Conservation (phyloP, 495 filamentous ascomycete species). For the Penicillium herquei region DNA sequence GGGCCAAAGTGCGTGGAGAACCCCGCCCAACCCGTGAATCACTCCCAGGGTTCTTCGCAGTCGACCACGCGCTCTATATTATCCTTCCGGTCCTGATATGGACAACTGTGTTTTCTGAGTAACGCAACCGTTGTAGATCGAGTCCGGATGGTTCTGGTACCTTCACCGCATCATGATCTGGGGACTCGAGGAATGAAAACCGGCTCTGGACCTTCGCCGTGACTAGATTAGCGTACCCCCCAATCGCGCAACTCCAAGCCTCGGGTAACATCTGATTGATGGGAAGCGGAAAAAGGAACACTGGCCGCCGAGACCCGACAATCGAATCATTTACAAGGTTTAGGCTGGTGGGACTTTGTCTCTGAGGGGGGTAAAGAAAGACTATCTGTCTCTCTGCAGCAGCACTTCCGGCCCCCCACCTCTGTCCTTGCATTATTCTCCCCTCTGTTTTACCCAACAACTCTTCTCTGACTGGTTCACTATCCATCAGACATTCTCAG, state of each 20-base stretch:
- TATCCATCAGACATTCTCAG: not conserved
- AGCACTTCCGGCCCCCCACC: conserved; percentile 4
- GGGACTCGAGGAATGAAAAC: not conserved
- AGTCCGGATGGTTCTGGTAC: not conserved
- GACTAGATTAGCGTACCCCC: conserved; percentile 9
- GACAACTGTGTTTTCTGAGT: not conserved
- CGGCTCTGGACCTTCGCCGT: conserved; percentile 13
- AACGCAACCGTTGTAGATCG: conserved; percentile 11
- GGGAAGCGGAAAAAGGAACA: conserved; percentile 2
- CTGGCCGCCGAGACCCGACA: conserved; percentile 14
- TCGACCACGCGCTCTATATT: not conserved
- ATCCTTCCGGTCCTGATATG: not conserved
- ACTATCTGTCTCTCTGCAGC: conserved; percentile 7
- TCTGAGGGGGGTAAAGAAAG: conserved; percentile 3
- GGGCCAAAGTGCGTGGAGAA: conserved; percentile 2
- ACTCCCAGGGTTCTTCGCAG: conserved; percentile 2
- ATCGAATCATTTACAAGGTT: conserved; percentile 21
- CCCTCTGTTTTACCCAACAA: conserved; percentile 3
- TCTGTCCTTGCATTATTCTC: not conserved
- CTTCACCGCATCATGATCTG: not conserved
- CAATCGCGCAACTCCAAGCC: conserved; percentile 15
- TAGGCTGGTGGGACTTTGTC: conserved; percentile 14
- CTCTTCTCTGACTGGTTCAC: conserved; percentile 1
- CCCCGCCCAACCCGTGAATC: not conserved
- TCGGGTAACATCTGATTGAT: conserved; percentile 27